Evolutionary conservation across 306 rosid species (phyloP).

Genomic region (Cucumis hystrix): DNA sequence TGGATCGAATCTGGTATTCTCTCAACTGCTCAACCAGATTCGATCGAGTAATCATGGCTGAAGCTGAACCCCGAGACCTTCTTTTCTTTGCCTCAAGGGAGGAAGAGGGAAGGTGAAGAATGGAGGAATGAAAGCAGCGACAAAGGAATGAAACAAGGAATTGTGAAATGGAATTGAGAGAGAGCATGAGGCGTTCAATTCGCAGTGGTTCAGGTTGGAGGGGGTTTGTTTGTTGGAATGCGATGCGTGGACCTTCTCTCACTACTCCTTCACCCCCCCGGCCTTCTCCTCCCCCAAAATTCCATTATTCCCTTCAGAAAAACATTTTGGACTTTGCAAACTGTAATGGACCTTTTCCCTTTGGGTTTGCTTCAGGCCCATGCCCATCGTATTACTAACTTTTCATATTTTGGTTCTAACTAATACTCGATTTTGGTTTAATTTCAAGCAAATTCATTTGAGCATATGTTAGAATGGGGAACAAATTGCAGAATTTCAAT

Average conservation of each 20-base stretch:
- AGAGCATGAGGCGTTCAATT: conserved; percentile 11
- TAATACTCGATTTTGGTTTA: too few species aligned
- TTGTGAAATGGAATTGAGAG: conserved; percentile 5
- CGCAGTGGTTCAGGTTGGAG: conserved; percentile 1
- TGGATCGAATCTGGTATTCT: conserved; percentile 99
- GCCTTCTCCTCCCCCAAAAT: neutral
- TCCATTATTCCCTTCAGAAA: neutral
- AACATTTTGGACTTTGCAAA: neutral
- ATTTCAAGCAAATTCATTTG: too few species aligned
- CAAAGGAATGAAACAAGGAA: conserved; percentile 6
- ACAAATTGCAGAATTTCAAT: too few species aligned
- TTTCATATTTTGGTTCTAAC: too few species aligned
- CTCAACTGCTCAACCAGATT: conserved; percentile 96
- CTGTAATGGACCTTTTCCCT: neutral
- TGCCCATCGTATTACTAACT: neutral
- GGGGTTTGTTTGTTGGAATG: neutral
- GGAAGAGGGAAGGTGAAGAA: neutral
- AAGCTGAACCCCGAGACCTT: conserved; percentile 8
- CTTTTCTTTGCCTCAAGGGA: neutral
- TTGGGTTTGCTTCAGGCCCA: neutral
- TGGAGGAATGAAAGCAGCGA: conserved; percentile 16
- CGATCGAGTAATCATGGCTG: conserved; percentile 90
- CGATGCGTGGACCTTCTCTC: conserved; percentile 3
- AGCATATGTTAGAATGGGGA: too few species aligned
- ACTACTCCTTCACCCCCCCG: neutral